Base-by-base conservation (phyloP, 2,329 filamentous ascomycete genomes). In the Calonectria henricotiae region DNA sequence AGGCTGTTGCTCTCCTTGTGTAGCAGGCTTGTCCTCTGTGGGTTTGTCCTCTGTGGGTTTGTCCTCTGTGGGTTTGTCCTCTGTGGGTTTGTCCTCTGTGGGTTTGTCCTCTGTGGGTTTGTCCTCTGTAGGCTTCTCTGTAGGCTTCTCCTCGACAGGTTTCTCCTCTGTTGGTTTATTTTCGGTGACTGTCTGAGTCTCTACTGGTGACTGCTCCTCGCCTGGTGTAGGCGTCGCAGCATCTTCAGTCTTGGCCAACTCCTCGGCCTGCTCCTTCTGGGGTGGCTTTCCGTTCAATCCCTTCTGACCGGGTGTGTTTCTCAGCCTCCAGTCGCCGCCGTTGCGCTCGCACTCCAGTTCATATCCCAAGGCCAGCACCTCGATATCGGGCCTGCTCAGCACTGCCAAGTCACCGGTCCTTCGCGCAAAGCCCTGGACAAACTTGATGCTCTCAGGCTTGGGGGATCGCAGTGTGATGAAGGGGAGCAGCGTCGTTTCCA, bases 261-360 rank as follows among this genome's bases (percentile, higher is more conserved):
- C 27, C 7, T 76, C 70, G 41, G 73, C 65, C 2, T 76, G 73
- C 8, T 76, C 55, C 20, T 68, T 66, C 44, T 77, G 78, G 25
- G 73, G 72, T 25, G 91, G 89, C 74, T 87, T 88, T 3, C 93
- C 93, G 79, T 96, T 96, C 67, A 95, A 79, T 1, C 88, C 82
- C 81, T 95, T 95, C 81, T 98, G 95, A 0, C 91, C 93, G 0
- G 96, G 96, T 3, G 89, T 88, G 68, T 89, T 93, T 71, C 95
- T 88, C 81, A 98, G 79, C 70, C 95, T 89, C 93, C 94, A 97
- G 80, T 97, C 92, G 2, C 95, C 95, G n/a, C 91, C 90, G 80
- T 97, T 97, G 69, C 92, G 87, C 85, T 98, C 95, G 77, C 94
- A 93, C 78, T 98, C 96, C n/a, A 98, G 81, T 81, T 99, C 96